Evolutionary conservation across 176 grass and related monocot genomes (phyloP), one percentile per base, ranked within the genome.

Genomic region (Carex myosuroides): DNA sequence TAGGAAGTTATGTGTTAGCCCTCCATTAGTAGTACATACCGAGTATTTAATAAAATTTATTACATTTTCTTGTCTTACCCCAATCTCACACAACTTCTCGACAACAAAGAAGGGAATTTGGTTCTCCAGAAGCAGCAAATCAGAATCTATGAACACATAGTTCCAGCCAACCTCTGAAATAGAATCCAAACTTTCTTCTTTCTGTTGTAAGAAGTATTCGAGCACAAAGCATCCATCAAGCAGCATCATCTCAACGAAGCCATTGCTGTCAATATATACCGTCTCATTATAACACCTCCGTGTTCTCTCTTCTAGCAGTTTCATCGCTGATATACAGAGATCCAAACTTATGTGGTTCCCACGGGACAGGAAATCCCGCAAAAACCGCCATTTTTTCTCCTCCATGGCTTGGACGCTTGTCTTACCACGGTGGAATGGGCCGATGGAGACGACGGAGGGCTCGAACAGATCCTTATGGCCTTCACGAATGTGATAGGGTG

Each of bases 161-260:
- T 33, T 68, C 81, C 61, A 83, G 8, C 60, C 81, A 16, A 52
- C 60, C 53, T 66, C 46, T 18, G 3, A 22, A 46, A 68, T 53
- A 16, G 22, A 62, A 44, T 6, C 3, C 4, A 14, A 3, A 5
- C 11, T 8, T 29, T 2, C 29, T 29, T 29, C 33, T 30, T 70
- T 29, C 26, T 26, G 26, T 26, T 26, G 26, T 17, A 37, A 35
- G 78, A 82, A 42, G 85, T 21, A 67, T 64, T 87, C 85, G 52
- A 82, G 11, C 1, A 82, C 33, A 16, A 82, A 82, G 63, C 61
- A 70, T 14, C 62, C 85, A 2, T 87, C 85, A 8, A 87, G 77
- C 53, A 87, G 10, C 78, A 87, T 30, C 75, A 87, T 81, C 61
- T 72, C 33, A 0, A 74, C 7, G 26, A 87, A 87, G n/a, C 8